Evolutionary conservation across 805 yeast species (phyloP), one percentile per base, ranked within the genome.

Genomic region (Hanseniaspora guilliermondii): DNA sequence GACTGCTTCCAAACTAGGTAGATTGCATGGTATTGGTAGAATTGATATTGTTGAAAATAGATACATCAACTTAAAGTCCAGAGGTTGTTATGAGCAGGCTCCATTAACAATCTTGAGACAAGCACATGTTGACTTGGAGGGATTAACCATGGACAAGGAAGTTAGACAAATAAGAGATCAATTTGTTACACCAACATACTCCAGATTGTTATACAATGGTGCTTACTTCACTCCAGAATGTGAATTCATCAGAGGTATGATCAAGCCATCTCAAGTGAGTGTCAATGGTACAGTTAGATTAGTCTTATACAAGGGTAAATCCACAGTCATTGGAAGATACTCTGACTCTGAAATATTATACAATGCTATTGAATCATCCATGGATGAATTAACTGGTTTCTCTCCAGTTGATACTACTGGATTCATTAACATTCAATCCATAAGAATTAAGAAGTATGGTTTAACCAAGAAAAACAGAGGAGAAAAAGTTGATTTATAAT

Each of bases 21-120:
- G 98, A 80, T 88, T 96, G 77, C 89, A 93, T 70, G 98, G 98
- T 77, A 96, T 93, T 58, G 98, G 98, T 71, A 88, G 98, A 78
- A 85, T 93, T 70, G 98, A 93, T 75, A 93, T 93, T 67, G 98
- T 93, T 61, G 98, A 93, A 76, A 87, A 93, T 79, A 88, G 98
- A 77, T 93, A 93, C 73, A 93, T 93, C 66, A 97, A 97, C 71
- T 85, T 93, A 72, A 93, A 93, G 73, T 89, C 97, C 60, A 87
- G 98, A 78, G 98, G 98, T 57, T 93, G 98, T 77, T 93, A 93
- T 76, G 98, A 93, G 75, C 95, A 97, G 60, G 98, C 98, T 62
- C 98, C 97, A 71, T 80, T 93, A 65, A 91, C 98, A 58, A 70
- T 93, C 58, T 82, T 93, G 73, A 87, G 98, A 80, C 71, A 80